Evolutionary conservation across 2,329 filamentous ascomycete genomes (phyloP).

Genomic region (Aspergillus neotritici): DNA sequence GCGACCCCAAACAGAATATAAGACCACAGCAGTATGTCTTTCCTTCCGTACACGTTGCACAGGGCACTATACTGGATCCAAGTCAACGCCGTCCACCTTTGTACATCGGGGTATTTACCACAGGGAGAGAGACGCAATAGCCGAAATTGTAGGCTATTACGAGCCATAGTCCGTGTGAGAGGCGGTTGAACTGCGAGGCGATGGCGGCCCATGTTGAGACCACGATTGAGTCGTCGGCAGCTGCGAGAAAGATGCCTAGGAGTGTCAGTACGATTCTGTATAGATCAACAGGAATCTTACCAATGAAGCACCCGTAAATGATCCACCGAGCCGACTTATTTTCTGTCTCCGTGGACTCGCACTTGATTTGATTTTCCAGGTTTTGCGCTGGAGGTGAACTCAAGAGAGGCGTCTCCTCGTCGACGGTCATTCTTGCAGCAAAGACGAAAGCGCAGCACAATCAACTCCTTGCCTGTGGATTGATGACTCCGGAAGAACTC

Average conservation of each 20-base stretch:
- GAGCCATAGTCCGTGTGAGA: conserved; percentile 41
- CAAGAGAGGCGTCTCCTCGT: too few species aligned
- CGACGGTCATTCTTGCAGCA: too few species aligned
- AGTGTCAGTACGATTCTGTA: too few species aligned
- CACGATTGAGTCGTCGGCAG: conserved; percentile 57
- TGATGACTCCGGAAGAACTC: too few species aligned
- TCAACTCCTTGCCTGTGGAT: too few species aligned
- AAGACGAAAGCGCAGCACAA: too few species aligned
- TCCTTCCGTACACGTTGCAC: conserved; percentile 43
- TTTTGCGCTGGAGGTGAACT: too few species aligned
- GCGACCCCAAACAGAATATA: conserved; percentile 26
- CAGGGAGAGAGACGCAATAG: conserved; percentile 36
- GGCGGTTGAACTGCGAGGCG: conserved; percentile 41
- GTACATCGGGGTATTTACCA: conserved; percentile 15
- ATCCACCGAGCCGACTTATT: too few species aligned
- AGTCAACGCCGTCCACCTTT: background rate
- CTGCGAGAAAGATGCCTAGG: conserved; percentile 55
- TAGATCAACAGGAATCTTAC: too few species aligned
- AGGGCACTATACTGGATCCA: conserved; percentile 37
- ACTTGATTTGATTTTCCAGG: too few species aligned
- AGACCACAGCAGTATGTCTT: conserved; percentile 33
- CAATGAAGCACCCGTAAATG: too few species aligned
- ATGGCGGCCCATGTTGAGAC: conserved; percentile 57
- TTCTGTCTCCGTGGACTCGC: too few species aligned
- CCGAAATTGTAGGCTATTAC: conserved; percentile 42